Base-by-base conservation (phyloP, 441 rosid genomes). In the Gossypium schwendimanii region DNA sequence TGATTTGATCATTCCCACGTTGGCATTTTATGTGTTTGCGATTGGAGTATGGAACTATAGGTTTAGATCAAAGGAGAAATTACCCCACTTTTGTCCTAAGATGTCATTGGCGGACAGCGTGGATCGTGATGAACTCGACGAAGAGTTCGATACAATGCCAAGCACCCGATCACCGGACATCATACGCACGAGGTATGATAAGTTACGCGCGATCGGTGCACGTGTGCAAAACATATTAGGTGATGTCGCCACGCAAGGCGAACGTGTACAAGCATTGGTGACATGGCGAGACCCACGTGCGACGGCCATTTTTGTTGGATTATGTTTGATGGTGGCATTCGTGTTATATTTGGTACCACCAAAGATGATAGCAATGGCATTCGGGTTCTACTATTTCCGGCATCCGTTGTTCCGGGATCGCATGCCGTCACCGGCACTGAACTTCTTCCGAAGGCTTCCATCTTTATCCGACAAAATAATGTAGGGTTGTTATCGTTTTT, bases 281-380 rank as follows among this genome's bases (percentile, higher is more conserved):
- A 83, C 88, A 7, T 87, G 91, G 93, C 31, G 84, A 0, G 93
- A 89, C 26, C 89, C 89, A 11, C 62, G 88, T 73, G 93, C 88
- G 10, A 87, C 94, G 0, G 90, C 83, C 60, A 83, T 89, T 26
- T 87, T 89, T 70, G 86, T 87, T 12, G 82, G 83, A 33, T 1
- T 89, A 39, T 87, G 94, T 74, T 79, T 87, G 1, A 44, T 84
- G 1, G 90, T 86, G 78, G 88, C 94, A 11, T 39, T 81, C 73
- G 59, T 85, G 6, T 71, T 86, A 20, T 87, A 89, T 21, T 69
- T 85, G 73, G 87, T 89, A 53, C 89, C 90, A 1, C 78, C 84
- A 2, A 89, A 89, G 75, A 85, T 89, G 90, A 85, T 85, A 79
- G 90, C 88, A 4, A 81, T 87, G 94, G 94, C 89, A 1, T 79